phyloP scores from a whole-genome alignment of 768 basidiomycete genomes.

The Suillus spraguei region DNA sequence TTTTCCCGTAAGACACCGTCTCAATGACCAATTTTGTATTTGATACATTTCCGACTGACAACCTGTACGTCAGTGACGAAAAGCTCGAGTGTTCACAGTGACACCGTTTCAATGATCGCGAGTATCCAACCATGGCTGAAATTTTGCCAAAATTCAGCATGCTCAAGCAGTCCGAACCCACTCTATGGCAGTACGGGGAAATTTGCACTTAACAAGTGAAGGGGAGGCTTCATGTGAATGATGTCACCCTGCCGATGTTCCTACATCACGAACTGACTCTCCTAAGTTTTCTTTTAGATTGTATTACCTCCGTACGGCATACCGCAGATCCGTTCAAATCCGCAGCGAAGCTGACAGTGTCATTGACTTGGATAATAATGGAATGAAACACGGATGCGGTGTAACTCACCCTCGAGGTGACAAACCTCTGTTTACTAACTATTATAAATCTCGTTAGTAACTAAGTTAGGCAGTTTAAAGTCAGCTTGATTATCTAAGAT shows the following conservation, averaged over 20 bases:
- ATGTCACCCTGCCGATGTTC: not conserved
- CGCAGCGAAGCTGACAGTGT: not conserved
- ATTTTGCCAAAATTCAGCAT: not conserved
- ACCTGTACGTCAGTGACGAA: not conserved
- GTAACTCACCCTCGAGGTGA: not conserved
- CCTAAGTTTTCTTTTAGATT: not conserved
- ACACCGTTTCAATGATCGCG: not conserved
- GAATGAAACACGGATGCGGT: not conserved
- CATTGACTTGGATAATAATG: not conserved
- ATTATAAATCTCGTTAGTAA: constrained; percentile 1
- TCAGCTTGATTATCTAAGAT: constrained; percentile 8
- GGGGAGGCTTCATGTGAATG: not conserved
- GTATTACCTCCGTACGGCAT: not conserved
- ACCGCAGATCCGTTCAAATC: not conserved
- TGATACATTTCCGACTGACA: not conserved
- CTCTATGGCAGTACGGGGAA: not conserved
- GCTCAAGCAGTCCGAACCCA: not conserved
- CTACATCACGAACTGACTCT: not conserved
- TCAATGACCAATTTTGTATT: not conserved
- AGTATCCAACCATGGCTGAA: not conserved
- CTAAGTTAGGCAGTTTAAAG: constrained; percentile 1
- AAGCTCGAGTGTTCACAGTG: not conserved
- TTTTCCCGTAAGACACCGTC: not conserved
- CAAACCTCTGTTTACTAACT: not conserved
- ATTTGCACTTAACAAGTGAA: not conserved